Base-by-base conservation (phyloP, 108 stramenopile genomes). In the Schizochytrium sp. region DNA sequence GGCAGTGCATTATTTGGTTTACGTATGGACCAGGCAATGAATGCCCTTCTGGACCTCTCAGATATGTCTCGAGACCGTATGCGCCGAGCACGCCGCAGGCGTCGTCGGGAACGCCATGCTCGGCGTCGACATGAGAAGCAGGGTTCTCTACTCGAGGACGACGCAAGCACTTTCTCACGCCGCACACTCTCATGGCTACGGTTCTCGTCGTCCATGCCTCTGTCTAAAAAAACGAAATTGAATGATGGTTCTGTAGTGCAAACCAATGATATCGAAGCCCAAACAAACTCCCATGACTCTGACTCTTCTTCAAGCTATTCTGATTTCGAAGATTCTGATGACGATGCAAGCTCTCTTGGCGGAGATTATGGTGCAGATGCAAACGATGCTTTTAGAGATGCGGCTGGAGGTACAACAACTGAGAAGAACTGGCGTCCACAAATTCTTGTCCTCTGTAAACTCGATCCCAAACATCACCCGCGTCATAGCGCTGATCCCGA, bases 391-490 rank as follows among this genome's bases (percentile, higher is more conserved):
- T 83, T 83, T 42, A 5, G n/a, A 8, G 76, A 83, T 38, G 50
- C 47, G 8, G 10, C 76, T 10, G 76, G 76, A n/a, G 76, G 76
- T 40, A 55, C 4, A 40, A 47, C 40, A 7, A 47, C 46, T 42
- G 57, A 69, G 46, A 96, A 95, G 89, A 96, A 95, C 89, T 96
- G 95, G 95, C 87, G 96, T 61, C 96, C 96, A n/a, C 96, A 96
- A 89, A 46, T 96, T n/a, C 89, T 95, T 17, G 93, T 94, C 12
- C 87, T 96, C 15, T 91, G 94, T 41, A 92, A 95, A 72, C 91
- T 93, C n/a, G 95, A 95, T 87, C 92, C 72, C n/a, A 61, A 90
- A 42, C 95, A 94, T 1, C 28, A 28, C 28, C 28, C 28, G 28
- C 28, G 28, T 28, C 28, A 28, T 28, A 28, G 28, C 28, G 28